Base-by-base conservation (phyloP, 352 stramenopile genomes). In the Nothophytophthora sp. region DNA sequence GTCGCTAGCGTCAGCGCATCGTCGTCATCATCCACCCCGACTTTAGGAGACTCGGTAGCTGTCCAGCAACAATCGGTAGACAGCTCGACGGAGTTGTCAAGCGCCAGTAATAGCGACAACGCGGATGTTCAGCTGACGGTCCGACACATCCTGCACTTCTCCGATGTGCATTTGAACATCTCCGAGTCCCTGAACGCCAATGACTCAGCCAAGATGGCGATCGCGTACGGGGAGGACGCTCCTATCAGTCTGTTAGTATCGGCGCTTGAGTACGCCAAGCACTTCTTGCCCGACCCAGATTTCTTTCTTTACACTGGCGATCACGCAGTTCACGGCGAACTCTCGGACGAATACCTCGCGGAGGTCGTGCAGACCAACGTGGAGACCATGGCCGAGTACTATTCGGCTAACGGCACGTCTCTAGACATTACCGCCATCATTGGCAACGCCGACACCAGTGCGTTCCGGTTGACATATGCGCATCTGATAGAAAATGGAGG, bases 301-400 rank as follows among this genome's bases (percentile, higher is more conserved):
- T 58, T 91, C 15, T 78, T 93, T 28, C 55, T 93, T 7, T 91
- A 86, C 54, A 93, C 81, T 8, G 83, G 83, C 24, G 83, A 93
- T 46, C 66, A 85, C 38, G 81, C 64, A 11, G 76, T 76, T 30
- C 83, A 92, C 47, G 75, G 75, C 4, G 19, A 78, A 4, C 64
- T 83, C 32, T 67, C 69, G 16, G 64, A 80, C 46, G 60, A 73
- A 15, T 90, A 80, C 48, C 60, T 90, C 16, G 63, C 64, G 2
- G 50, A 70, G 29, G 73, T 67, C 20, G 64, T 93, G 1, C 59
- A 76, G 50, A 70, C 56, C 27, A 88, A 88, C 32, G 68, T 93
- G 5, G 50, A 70, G 19, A 73, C 54, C 15, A 74, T 92, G 44
- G 66, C 87, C 29, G 70, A 74, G 30, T 86, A 82, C 55, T 91